A percentile compares a stretch with the other conserved stretches of the same genome.
These are phyloP conservation scores for Fusarium hostae DNA, from an alignment of 2,329 filamentous ascomycete genomes.

Conservation along the genomic window DNA sequence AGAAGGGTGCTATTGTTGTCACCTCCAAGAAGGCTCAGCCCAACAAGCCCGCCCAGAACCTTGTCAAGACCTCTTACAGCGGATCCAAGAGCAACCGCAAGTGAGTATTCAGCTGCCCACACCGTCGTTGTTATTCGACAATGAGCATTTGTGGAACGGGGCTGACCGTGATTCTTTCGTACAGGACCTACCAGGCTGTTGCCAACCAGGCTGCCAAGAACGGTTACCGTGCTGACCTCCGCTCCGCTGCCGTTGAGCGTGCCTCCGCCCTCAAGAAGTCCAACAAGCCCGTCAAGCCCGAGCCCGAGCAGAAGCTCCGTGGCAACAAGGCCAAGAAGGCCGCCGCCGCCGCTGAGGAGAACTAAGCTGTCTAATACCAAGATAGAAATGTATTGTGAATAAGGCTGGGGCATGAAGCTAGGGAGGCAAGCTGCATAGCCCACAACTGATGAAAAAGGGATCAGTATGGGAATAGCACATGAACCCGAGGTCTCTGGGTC, in stretches of 20 bases:
- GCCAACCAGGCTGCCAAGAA: conserved; percentile 84
- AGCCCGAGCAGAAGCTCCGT: conserved; percentile 77
- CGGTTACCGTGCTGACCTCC: conserved; percentile 85
- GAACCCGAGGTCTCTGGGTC: conserved; percentile 44
- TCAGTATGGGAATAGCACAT: conserved; percentile 39
- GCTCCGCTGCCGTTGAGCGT: conserved; percentile 82
- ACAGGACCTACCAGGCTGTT: conserved; percentile 88
- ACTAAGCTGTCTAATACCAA: conserved; percentile 42
- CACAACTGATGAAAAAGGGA: conserved; percentile 37
- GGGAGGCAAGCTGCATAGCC: conserved; percentile 37
- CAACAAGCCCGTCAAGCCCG: conserved; percentile 82
- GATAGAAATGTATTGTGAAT: conserved; percentile 33
- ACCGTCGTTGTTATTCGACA: not conserved
- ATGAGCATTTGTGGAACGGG: not conserved
- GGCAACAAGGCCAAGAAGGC: conserved; percentile 84
- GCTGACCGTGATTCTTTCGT: conserved; percentile 36
- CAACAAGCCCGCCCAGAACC: conserved; percentile 77
- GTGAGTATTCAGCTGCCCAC: conserved; percentile 46
- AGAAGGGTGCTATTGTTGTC: conserved; percentile 84
- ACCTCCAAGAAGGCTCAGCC: conserved; percentile 83
- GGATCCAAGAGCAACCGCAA: conserved; percentile 81
- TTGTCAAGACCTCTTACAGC: conserved; percentile 75
- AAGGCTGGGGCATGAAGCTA: conserved; percentile 34
- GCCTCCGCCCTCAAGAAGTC: conserved; percentile 85
- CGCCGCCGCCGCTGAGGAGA: conserved; percentile 57